These are phyloP conservation scores for Boletus mariae DNA, from an alignment of 1,284 basidiomycete genomes.

Conservation along the genomic window DNA sequence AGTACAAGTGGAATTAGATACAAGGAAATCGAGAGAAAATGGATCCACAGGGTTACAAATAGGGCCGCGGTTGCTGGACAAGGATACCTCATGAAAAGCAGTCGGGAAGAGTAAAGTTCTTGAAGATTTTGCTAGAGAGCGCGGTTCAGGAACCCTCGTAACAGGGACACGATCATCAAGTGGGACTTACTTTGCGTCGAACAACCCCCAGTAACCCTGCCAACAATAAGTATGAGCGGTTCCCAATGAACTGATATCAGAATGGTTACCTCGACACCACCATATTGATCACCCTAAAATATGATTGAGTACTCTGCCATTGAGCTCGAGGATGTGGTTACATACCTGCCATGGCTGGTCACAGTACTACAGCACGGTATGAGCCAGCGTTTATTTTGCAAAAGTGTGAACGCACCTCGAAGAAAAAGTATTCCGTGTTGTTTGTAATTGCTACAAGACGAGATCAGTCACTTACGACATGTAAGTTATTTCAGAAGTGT, in stretches of 20 bases:
- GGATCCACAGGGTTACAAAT: constrained; percentile 9
- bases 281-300: constrained; percentile 40
- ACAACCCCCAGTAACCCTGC: constrained; percentile 59
- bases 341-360: constrained; percentile 84
- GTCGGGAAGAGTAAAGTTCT: constrained; percentile 50
- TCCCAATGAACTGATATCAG: constrained; percentile 3
- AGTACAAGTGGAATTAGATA: constrained; percentile 25
- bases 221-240: constrained; percentile 10
- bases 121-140: constrained; percentile 49
- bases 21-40: constrained; percentile 2
- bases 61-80: background rate
- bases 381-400: background rate
- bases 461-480: constrained; percentile 8
- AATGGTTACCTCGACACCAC: constrained; percentile 78
- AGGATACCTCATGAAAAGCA: constrained; percentile 30
- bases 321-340: constrained; percentile 3
- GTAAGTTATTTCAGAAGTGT: background rate
- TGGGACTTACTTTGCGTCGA: constrained; percentile 48
- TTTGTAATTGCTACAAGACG: constrained; percentile 61
- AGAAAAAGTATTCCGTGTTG: constrained; percentile 83
- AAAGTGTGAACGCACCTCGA: constrained; percentile 50
- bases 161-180: background rate
- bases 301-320: constrained; percentile 10
- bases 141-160: constrained; percentile 3
- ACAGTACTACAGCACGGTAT: constrained; percentile 52